Conservation (phyloP, 2,329 filamentous ascomycete genomes). For the Diaporthe longicolla region DNA sequence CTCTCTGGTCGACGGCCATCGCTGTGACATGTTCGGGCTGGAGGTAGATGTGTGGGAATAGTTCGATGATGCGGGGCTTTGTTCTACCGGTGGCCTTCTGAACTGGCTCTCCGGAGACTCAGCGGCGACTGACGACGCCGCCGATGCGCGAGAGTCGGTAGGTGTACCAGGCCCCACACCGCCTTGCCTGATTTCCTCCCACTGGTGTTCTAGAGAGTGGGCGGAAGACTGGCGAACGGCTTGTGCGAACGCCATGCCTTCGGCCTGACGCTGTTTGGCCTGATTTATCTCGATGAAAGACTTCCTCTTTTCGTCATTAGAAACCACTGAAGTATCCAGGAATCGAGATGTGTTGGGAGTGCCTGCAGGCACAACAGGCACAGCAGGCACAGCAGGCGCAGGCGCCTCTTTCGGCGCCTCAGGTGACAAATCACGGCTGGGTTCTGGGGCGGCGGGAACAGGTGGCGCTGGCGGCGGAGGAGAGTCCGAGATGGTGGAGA, state of each 20-base stretch:
- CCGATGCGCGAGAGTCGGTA: conserved; percentile 45
- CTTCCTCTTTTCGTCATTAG: conserved; percentile 66
- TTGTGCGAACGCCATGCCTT: conserved; percentile 71
- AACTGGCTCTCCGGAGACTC: conserved; percentile 45
- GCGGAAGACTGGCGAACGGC: conserved; percentile 58
- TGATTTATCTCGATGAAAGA: conserved; percentile 72
- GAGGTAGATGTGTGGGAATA: conserved; percentile 46
- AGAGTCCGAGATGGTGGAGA: conserved; percentile 52
- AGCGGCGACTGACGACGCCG: conserved; percentile 30
- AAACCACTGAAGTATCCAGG: conserved; percentile 52
- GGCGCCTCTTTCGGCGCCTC: conserved; percentile 38
- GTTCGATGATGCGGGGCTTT: conserved; percentile 56
- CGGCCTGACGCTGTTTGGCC: conserved; percentile 72
- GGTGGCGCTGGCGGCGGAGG: conserved; percentile 36
- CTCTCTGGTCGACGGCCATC: conserved; percentile 46
- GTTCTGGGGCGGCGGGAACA: conserved; percentile 43
- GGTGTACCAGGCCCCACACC: conserved; percentile 41
- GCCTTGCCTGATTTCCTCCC: conserved; percentile 46
- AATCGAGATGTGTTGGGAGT: conserved; percentile 50
- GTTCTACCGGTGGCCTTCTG: conserved; percentile 49
- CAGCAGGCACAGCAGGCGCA: conserved; percentile 34
- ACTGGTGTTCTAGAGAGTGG: conserved; percentile 51
- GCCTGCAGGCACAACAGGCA: conserved; percentile 54
- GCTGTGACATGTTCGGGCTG: conserved; percentile 44
- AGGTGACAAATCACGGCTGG: conserved; percentile 47